Conservation (phyloP, 2,329 filamentous ascomycete genomes). For the Biscogniauxia mediterranea region DNA sequence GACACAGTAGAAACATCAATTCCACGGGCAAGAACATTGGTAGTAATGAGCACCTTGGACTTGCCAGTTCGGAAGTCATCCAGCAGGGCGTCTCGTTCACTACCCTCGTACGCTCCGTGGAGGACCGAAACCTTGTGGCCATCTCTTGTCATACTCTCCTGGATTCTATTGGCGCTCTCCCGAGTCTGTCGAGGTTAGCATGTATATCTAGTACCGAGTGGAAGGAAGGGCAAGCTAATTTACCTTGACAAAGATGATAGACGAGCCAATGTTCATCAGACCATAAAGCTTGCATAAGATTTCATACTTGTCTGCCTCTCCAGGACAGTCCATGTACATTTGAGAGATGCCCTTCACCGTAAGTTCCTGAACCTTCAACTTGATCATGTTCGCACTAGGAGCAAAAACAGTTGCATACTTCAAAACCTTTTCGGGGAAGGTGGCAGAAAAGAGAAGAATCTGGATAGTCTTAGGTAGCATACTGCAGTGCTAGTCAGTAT, state of each 20-base stretch:
- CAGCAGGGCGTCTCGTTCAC: constrained; percentile 78
- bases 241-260: constrained; percentile 96
- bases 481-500: constrained; percentile 45
- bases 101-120: constrained; percentile 83
- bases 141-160: constrained; percentile 80
- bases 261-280: constrained; percentile 92
- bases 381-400: constrained; percentile 81
- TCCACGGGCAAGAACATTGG: constrained; percentile 92
- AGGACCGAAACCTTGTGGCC: constrained; percentile 90
- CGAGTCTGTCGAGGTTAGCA: constrained; percentile 60
- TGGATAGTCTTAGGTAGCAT: constrained; percentile 75
- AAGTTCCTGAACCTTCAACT: constrained; percentile 83
- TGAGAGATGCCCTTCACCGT: constrained; percentile 97
- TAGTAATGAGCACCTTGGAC: constrained; percentile 96
- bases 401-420: constrained; percentile 82
- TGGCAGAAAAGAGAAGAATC: constrained; percentile 92
- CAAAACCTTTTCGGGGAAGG: constrained; percentile 83
- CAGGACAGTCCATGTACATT: constrained; percentile 91
- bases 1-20: constrained; percentile 91
- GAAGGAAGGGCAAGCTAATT: constrained; percentile 24
- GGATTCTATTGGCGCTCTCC: constrained; percentile 80
- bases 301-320: constrained; percentile 80
- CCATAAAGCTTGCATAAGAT: constrained; percentile 91
- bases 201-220: not conserved
- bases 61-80: constrained; percentile 81